Conservation (phyloP, 2,329 filamentous ascomycete genomes). For the Cercospora berteroae region DNA sequence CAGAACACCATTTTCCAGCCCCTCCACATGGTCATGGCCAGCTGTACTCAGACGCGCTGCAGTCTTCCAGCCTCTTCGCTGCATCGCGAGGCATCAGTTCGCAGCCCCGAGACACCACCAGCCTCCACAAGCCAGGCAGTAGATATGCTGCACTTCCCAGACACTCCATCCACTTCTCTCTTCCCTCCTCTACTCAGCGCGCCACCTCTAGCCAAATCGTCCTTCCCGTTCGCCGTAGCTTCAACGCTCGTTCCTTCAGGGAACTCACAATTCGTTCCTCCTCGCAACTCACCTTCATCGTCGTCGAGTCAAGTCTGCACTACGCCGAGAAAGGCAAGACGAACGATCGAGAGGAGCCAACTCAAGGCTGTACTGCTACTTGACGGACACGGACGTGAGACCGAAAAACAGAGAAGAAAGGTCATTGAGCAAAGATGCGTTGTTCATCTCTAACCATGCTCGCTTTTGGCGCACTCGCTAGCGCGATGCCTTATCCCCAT, state of each 20-base stretch:
- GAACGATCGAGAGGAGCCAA: not conserved
- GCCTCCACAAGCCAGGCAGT: not conserved
- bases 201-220: not conserved
- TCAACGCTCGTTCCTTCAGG: conserved; percentile 1
- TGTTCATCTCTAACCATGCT: conserved; percentile 4
- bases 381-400: not conserved
- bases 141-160: conserved; percentile 1
- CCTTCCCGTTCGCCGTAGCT: not conserved
- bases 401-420: not conserved
- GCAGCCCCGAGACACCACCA: not conserved
- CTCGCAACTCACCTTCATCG: not conserved
- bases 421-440: not conserved
- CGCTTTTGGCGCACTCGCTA: conserved; percentile 4
- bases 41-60: not conserved
- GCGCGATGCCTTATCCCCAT: not conserved
- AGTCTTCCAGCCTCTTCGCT: not conserved
- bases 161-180: not conserved
- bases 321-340: not conserved
- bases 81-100: not conserved
- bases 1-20: not conserved
- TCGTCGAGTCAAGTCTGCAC: not conserved
- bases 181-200: not conserved
- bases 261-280: not conserved
- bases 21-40: not conserved
- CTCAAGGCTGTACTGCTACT: not conserved